Evolutionary conservation across 306 rosid species (phyloP).

Genomic region (Arachis hypogaea): DNA sequence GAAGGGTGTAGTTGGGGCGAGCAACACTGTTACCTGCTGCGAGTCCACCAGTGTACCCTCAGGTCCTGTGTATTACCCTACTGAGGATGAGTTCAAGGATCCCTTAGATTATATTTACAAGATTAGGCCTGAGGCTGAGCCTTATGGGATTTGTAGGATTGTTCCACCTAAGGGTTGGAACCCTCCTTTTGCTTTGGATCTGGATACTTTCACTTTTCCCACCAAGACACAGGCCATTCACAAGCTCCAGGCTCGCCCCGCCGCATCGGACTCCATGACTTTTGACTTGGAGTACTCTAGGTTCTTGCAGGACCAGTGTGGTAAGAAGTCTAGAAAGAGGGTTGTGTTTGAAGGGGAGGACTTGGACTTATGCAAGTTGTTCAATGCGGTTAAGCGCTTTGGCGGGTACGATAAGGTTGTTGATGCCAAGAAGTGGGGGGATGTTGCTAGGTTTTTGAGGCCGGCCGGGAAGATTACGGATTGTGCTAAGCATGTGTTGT

Average conservation of each 20-base stretch:
- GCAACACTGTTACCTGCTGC: conserved; percentile 50
- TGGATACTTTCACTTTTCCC: conserved; percentile 70
- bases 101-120: conserved; percentile 82
- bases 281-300: conserved; percentile 88
- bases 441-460: conserved; percentile 74
- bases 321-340: conserved; percentile 69
- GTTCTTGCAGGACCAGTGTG: conserved; percentile 66
- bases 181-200: conserved; percentile 88
- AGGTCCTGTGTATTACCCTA: conserved; percentile 86
- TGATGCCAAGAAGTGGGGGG: conserved; percentile 88
- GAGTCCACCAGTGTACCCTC: conserved; percentile 61
- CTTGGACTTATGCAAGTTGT: conserved; percentile 81
- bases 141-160: conserved; percentile 90
- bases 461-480: conserved; percentile 60
- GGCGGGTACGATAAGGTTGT: conserved; percentile 85
- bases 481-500: conserved; percentile 86
- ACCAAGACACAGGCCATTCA: conserved; percentile 93
- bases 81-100: conserved; percentile 84
- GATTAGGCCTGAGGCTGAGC: conserved; percentile 90
- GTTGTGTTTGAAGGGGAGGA: conserved; percentile 87
- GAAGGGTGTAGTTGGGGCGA: conserved; percentile 76
- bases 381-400: conserved; percentile 81
- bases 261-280: conserved; percentile 76
- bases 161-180: conserved; percentile 88
- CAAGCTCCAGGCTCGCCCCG: conserved; percentile 83